Base-by-base conservation (phyloP, 140 eudicot species). In the Ambrosia hybrid region DNA sequence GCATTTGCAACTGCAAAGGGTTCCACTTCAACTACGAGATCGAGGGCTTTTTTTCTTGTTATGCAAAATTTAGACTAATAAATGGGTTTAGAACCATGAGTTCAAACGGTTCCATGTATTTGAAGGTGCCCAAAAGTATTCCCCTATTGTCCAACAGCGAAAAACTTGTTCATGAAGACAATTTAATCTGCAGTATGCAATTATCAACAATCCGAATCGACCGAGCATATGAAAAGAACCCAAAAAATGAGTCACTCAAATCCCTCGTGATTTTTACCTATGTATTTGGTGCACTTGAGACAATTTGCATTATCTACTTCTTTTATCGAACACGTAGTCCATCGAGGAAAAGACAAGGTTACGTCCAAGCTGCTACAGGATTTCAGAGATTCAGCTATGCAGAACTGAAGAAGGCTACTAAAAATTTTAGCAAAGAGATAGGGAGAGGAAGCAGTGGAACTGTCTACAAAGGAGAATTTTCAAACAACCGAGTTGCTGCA, bases 361-460 rank as follows among this genome's bases (percentile, higher is more conserved):
- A 87, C 71, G 68, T 84, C 41, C 87, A 81, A 37, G 82, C 68
- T 21, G 85, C 84, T 4, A 77, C 82, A 3, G 80, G 88, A 9
- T 80, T 86, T 69, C 74, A 68, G 26, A 77, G 80, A 64, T 86
- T 77, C 76, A 77, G 77, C 26, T 83, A 83, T 16, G 78, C 70
- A 0, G 86, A 83, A 75, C 76, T 86, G 10, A 83, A 83, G 68
- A 80, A 51, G 53, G 86, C 91, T 1, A 17, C 84, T 2, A 5
- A 49, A 0, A 77, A 74, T 21, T 83, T 86, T 70, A 78, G 73
- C 33, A 71, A 74, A 57, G 91, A 83, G 48, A 72, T 86, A 11
- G 86, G 88, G 10, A 73, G 81, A 86, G 91, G 91, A 57, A 86
- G 91, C 4, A 72, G 84, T 6, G 88, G 87, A 3, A 68, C 76